These are phyloP conservation scores for Solanum piurae DNA, from an alignment of 257 asterid species.

Conservation along the genomic window DNA sequence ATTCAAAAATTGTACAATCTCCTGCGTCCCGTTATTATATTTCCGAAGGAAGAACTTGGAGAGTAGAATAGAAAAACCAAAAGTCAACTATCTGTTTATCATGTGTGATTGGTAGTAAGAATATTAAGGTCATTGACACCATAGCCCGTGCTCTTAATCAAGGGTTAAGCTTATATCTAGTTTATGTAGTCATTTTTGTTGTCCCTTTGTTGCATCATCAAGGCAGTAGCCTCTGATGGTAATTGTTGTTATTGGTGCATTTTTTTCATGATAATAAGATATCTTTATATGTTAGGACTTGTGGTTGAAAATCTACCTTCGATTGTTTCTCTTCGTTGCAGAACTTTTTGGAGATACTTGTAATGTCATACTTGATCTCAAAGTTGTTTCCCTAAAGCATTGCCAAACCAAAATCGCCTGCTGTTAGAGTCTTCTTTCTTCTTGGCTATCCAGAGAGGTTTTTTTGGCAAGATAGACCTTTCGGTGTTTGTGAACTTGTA, in stretches of 20 bases:
- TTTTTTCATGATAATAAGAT: neutral
- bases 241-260: neutral
- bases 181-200: neutral
- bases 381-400: neutral
- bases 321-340: neutral
- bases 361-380: neutral
- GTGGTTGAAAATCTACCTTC: neutral
- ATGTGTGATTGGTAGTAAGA: neutral
- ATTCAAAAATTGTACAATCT: neutral
- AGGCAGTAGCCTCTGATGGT: neutral
- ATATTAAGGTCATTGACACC: neutral
- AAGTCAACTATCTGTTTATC: neutral
- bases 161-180: neutral
- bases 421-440: neutral
- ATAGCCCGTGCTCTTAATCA: neutral
- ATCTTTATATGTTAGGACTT: neutral
- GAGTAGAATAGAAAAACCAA: neutral
- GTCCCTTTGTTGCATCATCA: neutral
- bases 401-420: neutral
- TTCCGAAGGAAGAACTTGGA: neutral
- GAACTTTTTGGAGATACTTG: neutral
- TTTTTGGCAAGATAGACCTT: neutral
- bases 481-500: neutral
- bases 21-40: neutral
- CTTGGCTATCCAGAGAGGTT: neutral